Base-by-base conservation (phyloP, 2,329 filamentous ascomycete species). In the Colletotrichum lini region DNA sequence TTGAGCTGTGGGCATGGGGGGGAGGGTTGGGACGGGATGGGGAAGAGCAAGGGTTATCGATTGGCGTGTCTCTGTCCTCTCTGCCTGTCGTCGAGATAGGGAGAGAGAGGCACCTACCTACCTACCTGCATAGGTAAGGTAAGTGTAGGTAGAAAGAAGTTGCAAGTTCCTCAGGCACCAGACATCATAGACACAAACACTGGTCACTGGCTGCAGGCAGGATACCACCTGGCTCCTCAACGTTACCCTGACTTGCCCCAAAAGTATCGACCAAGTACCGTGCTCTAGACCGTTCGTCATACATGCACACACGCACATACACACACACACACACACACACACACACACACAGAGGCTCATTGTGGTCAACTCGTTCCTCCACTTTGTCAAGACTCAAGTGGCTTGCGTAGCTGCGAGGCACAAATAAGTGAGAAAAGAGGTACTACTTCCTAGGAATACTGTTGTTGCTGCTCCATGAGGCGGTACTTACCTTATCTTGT, bases 1-100 rank as follows among this genome's bases (percentile, higher is more conserved):
- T 49, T 49, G 42, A 35, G 40, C 47, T 26, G 35, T 30, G 40
- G 38, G 54, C 57, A 56, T 61, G 52, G 30, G 44, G 44, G 44
- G 21, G 45, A 16, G 35, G 52, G 54, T 52, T 61, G 58, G 40
- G 59, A 68, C 42, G 65, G 60, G 59, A 64, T 26, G 49, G 56
- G 38, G 38, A 49, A 54, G 50, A 52, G 52, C 42, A 50, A 30
- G 21, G 59, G 65, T 52, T 62, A 10, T 38, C 35, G 23, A 40
- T 10, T 40, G 59, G n/a, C 23, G 15, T 52, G 59, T n/a, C n/a
- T 30, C 52, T 49, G 42, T 18, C 5, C 7, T 44, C 13, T 18
- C 16, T 44, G 42, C 8, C 15, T 44, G 15, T 18, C 8, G 35
- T 38, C 35, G 35, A 38, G 35, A 38, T 18, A 15, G 42, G 42